Conservation (phyloP, 768 basidiomycete species). For the Boletus pseudo-olivaceus region DNA sequence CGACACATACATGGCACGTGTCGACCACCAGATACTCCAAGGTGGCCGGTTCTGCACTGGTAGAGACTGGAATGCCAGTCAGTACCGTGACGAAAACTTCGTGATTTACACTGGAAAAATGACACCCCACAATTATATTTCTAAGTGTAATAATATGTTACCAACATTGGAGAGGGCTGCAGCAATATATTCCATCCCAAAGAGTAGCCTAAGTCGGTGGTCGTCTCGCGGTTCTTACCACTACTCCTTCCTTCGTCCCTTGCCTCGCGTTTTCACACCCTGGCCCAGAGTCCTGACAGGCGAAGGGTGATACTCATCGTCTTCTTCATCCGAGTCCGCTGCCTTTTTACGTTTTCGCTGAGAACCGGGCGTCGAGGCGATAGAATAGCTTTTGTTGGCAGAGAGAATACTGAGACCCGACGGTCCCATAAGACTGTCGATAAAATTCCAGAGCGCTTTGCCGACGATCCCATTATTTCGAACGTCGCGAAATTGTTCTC, state of each 20-base stretch:
- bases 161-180: not conserved
- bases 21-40: not conserved
- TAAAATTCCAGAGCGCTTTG: constrained; percentile 54
- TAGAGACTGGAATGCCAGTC: not conserved
- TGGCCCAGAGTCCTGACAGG: constrained; percentile 41
- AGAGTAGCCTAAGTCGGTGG: not conserved
- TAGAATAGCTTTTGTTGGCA: constrained; percentile 12
- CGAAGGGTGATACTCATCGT: constrained; percentile 46
- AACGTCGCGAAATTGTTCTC: constrained; percentile 58
- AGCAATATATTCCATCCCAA: not conserved
- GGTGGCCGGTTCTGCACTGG: not conserved
- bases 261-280: constrained; percentile 39
- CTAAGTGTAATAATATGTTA: not conserved
- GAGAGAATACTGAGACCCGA: constrained; percentile 30
- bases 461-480: constrained; percentile 57
- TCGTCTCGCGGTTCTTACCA: not conserved
- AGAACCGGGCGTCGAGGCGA: constrained; percentile 8
- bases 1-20: not conserved
- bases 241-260: constrained; percentile 24
- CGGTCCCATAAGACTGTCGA: constrained; percentile 41
- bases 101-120: not conserved
- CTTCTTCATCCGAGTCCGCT: constrained; percentile 35
- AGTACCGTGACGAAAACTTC: not conserved
- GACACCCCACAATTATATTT: not conserved
- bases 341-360: constrained; percentile 31